Conservation (phyloP, 371 early-diverging fungal species). For the Mortierella sp. region DNA sequence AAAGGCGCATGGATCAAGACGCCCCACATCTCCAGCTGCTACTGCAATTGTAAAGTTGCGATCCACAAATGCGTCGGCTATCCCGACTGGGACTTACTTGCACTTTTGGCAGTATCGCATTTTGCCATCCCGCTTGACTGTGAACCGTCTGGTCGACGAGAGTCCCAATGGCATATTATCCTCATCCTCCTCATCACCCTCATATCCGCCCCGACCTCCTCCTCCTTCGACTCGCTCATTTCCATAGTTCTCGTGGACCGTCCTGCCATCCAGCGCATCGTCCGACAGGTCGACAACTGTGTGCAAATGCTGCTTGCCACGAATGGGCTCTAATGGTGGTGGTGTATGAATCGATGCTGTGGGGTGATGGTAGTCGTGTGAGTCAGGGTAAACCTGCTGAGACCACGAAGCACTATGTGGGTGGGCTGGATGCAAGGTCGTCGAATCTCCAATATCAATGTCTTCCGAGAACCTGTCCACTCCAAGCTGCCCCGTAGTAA, state of each 20-base stretch:
- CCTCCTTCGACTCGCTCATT: background rate
- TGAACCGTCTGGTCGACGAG: constrained; percentile 35
- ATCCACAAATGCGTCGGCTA: background rate
- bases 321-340: constrained; percentile 25
- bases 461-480: constrained; percentile 29
- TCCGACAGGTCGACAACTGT: constrained; percentile 25
- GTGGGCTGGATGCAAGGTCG: background rate
- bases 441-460: constrained; percentile 12
- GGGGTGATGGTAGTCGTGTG: constrained; percentile 9
- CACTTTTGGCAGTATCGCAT: constrained; percentile 62
- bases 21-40: too few species aligned
- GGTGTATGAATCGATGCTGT: constrained; percentile 4
- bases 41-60: background rate
- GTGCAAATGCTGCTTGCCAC: background rate
- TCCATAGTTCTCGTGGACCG: constrained; percentile 15
- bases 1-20: too few species aligned
- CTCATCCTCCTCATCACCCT: constrained; percentile 27
- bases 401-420: constrained; percentile 18
- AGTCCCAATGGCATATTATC: constrained; percentile 34
- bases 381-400: constrained; percentile 10
- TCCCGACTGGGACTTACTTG: constrained; percentile 27
- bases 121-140: constrained; percentile 60
- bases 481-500: background rate
- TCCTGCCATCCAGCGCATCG: constrained; percentile 17
- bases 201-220: constrained; percentile 12